Evolutionary conservation across 257 asterid species (phyloP), one percentile per base, ranked within the genome.

Genomic region (Solanum ossicruentum): DNA sequence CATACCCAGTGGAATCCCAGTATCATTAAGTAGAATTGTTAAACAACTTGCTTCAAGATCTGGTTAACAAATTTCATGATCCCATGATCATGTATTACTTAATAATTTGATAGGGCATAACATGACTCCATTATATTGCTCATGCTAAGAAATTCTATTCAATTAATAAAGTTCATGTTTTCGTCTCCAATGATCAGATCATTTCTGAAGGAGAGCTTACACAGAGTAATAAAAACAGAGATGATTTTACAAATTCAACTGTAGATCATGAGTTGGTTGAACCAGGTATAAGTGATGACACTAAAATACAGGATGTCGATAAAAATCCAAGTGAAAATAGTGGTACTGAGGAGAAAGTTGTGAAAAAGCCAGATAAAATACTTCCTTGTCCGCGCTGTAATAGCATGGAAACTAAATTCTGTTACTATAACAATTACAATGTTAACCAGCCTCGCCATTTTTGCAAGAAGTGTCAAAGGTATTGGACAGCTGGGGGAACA

Each of bases 281-380:
- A 56, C 85, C 86, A 1, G 92, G 84, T 49, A 86, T 72, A 26
- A 87, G 85, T 67, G 91, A 86, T 7, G 93, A 86, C 8, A 80
- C 55, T 1, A 83, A 82, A 78, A 72, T 49, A 18, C 61, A 81
- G 13, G 77, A 9, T 51, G 43, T 71, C 8, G 89, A 84, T 43
- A 86, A 85, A 72, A 90, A 88, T 12, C 87, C 45, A 55, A 88
- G 67, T 83, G 90, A 87, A 36, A 23, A 32, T 9, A 73, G 23
- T 41, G 81, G 23, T 36, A 18, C 57, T 73, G 57, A 88, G 57
- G 95, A 91, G 66, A 91, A 90, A 84, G 89, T 91, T 2, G 98
- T 23, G 7, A 36, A 36, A 36, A 36, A 36, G 39, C 39, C 39
- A 36, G 39, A 36, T 4, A 36, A 36, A 36, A 36, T 36, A 36